Conservation (phyloP, 2,329 filamentous ascomycete genomes). For the Apiospora rasikravindrae region DNA sequence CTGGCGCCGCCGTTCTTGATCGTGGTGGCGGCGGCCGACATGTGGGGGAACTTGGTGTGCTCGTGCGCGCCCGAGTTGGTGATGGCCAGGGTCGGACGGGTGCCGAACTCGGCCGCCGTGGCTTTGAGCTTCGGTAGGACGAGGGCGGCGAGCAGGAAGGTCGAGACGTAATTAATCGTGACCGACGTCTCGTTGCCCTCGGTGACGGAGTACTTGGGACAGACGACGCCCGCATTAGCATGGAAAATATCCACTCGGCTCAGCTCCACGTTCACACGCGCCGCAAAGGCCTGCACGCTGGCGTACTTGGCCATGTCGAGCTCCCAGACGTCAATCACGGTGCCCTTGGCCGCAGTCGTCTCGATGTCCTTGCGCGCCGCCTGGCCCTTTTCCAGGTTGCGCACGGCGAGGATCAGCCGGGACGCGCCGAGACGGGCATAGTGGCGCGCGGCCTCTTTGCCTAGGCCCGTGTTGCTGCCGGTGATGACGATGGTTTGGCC, state of each 20-base stretch:
- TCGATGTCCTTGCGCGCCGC: conserved; percentile 45
- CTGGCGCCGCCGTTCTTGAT: conserved; percentile 16
- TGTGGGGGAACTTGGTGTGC: conserved; percentile 36
- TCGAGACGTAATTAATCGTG: conserved; percentile 59
- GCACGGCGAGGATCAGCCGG: conserved; percentile 42
- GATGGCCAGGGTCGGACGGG: conserved; percentile 35
- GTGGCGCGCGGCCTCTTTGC: conserved; percentile 42
- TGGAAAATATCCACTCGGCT: conserved; percentile 50
- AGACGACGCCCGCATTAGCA: conserved; percentile 49
- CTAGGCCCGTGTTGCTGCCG: conserved; percentile 42
- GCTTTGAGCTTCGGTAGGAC: conserved; percentile 57
- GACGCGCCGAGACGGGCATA: conserved; percentile 28
- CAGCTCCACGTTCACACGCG: conserved; percentile 40
- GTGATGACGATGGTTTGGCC: conserved; percentile 43
- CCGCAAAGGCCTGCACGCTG: conserved; percentile 51
- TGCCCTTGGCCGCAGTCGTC: conserved; percentile 28
- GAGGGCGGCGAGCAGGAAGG: conserved; percentile 54
- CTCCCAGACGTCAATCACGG: conserved; percentile 52
- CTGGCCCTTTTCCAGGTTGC: conserved; percentile 39
- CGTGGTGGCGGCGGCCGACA: conserved; percentile 24
- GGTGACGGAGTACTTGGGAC: conserved; percentile 35
- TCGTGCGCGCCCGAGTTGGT: conserved; percentile 37
- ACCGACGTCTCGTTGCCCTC: conserved; percentile 55
- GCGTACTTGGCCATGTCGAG: conserved; percentile 54
- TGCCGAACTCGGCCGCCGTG: conserved; percentile 35